Conservation (phyloP, 176 grass and related monocot species). For the Saccharum officinarum region DNA sequence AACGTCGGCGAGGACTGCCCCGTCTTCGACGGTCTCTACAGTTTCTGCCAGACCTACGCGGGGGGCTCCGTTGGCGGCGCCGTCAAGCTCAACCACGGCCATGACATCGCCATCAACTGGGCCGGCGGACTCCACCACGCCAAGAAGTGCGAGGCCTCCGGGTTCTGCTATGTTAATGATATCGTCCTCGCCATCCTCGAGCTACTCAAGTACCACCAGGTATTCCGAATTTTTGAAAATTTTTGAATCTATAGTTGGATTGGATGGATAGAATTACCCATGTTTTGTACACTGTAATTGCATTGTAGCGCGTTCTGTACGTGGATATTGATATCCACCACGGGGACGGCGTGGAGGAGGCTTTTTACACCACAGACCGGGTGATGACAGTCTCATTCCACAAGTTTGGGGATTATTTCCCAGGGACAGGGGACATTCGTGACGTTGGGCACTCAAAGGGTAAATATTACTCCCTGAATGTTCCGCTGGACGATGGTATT, state of each 20-base stretch:
- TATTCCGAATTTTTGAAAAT: neutral
- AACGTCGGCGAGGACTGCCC: conserved; percentile 94
- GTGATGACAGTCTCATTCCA: conserved; percentile 96
- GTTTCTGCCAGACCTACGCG: conserved; percentile 86
- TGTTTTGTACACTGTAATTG: neutral
- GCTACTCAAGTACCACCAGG: conserved; percentile 81
- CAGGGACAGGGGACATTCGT: conserved; percentile 70
- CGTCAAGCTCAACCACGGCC: conserved; percentile 81
- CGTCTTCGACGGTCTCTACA: conserved; percentile 78
- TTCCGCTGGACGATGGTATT: conserved; percentile 84
- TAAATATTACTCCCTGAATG: conserved; percentile 89
- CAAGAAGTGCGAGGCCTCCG: conserved; percentile 87
- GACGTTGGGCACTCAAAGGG: conserved; percentile 73
- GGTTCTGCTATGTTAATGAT: conserved; percentile 97
- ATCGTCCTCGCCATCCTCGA: conserved; percentile 94
- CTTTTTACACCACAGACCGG: conserved; percentile 90
- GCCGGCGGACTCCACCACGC: conserved; percentile 93
- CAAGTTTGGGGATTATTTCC: conserved; percentile 98
- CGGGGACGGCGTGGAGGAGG: conserved; percentile 94
- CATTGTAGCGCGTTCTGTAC: conserved; percentile 80
- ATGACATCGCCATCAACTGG: conserved; percentile 99
- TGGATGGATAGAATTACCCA: neutral
- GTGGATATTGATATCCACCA: conserved; percentile 97
- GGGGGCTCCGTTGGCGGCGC: conserved; percentile 80
- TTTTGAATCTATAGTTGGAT: neutral